Conservation (phyloP, 345 rosid species). For the Aurinia saxatilis region DNA sequence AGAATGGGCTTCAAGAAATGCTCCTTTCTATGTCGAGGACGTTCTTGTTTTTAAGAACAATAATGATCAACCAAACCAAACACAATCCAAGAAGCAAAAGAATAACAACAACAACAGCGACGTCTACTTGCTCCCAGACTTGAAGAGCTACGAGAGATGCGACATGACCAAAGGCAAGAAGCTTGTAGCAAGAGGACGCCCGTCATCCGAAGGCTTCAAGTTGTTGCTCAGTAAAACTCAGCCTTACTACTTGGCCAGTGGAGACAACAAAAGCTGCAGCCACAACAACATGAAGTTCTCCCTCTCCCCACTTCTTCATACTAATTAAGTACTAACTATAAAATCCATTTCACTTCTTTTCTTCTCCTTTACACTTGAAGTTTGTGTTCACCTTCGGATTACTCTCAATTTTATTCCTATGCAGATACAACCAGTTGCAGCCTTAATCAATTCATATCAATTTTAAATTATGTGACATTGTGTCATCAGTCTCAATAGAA, state of each 20-base stretch:
- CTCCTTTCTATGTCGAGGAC: background rate
- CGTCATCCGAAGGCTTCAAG: background rate
- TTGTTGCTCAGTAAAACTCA: slow-evolving; percentile 7
- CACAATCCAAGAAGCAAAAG: background rate
- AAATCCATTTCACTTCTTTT: background rate
- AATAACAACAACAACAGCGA: background rate
- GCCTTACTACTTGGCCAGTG: background rate
- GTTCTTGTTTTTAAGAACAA: slow-evolving; percentile 4
- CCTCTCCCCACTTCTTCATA: background rate
- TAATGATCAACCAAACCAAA: background rate
- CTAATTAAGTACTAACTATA: background rate
- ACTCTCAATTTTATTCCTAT: too few relatives aligned
- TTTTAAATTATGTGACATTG: too few relatives aligned
- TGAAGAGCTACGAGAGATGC: slow-evolving; percentile 5
- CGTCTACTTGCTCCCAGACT: slow-evolving; percentile 8
- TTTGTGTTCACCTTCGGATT: too few relatives aligned
- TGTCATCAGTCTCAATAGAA: too few relatives aligned
- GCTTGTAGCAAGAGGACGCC: background rate
- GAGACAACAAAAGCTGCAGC: background rate
- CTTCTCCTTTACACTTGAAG: background rate
- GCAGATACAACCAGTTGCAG: too few relatives aligned
- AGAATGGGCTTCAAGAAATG: slow-evolving; percentile 14
- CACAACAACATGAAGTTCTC: background rate
- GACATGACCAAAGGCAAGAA: slow-evolving; percentile 1
- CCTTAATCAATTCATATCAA: too few relatives aligned